Evolutionary conservation across 2,329 filamentous ascomycete species (phyloP).

Genomic region (Knoxdaviesia proteae): DNA sequence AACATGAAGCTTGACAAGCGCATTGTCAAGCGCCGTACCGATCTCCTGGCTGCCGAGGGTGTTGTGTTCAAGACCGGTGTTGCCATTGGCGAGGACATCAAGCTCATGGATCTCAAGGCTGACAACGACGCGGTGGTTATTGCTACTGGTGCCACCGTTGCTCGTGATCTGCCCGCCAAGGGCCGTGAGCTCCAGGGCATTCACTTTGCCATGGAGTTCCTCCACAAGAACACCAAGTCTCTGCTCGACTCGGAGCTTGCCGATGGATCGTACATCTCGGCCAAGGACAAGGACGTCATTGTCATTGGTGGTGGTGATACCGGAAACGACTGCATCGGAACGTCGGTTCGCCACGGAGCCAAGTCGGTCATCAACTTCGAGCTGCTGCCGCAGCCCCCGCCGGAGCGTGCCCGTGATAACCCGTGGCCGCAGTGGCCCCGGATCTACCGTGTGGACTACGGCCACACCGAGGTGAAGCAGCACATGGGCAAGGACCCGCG

Average conservation of each 20-base stretch:
- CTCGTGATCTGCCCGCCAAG: conserved; percentile 78
- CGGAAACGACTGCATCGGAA: conserved; percentile 95
- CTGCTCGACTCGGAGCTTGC: conserved; percentile 75
- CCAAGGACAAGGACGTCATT: conserved; percentile 87
- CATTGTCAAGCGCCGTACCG: conserved; percentile 82
- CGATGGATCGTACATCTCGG: conserved; percentile 75
- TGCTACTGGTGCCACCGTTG: conserved; percentile 81
- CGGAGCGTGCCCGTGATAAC: conserved; percentile 81
- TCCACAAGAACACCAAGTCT: conserved; percentile 95
- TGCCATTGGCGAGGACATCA: conserved; percentile 55
- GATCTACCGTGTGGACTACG: conserved; percentile 96
- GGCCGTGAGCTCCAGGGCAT: conserved; percentile 75
- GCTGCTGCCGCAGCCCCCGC: conserved; percentile 75
- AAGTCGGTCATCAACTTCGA: conserved; percentile 96
- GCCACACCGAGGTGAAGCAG: conserved; percentile 85
- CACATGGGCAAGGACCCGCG: conserved; percentile 92
- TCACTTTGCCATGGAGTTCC: conserved; percentile 92
- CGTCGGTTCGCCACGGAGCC: conserved; percentile 82
- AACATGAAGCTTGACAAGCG: conserved; percentile 99
- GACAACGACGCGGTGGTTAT: conserved; percentile 71
- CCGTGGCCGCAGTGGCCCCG: conserved; percentile 97
- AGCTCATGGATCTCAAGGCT: conserved; percentile 50
- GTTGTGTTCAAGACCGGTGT: conserved; percentile 63
- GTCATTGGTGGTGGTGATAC: conserved; percentile 97
- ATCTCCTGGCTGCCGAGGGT: conserved; percentile 85